Evolutionary conservation across 202 grass and related monocot species (phyloP).

Genomic region (Zoysia matrella): DNA sequence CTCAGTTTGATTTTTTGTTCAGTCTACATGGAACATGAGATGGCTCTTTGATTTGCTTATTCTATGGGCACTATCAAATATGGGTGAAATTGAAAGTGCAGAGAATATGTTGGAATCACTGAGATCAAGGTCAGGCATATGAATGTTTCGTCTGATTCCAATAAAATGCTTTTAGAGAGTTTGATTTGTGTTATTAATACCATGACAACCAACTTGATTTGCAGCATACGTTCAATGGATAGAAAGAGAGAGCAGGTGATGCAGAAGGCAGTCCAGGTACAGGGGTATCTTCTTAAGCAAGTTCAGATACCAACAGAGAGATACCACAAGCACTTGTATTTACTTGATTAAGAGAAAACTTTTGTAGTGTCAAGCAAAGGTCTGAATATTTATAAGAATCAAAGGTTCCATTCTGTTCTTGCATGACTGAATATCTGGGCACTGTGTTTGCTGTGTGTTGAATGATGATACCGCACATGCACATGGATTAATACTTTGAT

Average conservation of each 20-base stretch:
- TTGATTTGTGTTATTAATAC: background rate
- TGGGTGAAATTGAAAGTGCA: no score
- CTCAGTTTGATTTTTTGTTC: slow-evolving; percentile 35
- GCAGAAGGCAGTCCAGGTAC: slow-evolving; percentile 62
- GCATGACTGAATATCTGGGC: no score
- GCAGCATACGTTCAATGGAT: no score
- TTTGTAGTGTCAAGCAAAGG: background rate
- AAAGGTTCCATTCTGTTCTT: no score
- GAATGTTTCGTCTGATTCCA: slow-evolving; percentile 3
- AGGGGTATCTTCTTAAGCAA: slow-evolving; percentile 8
- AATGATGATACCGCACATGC: background rate
- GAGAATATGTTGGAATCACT: no score
- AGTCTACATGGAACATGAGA: slow-evolving; percentile 66
- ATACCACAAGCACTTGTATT: background rate
- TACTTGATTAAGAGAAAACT: slow-evolving; percentile 3
- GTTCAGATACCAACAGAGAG: background rate
- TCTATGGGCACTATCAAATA: no score
- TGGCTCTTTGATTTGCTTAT: slow-evolving; percentile 34
- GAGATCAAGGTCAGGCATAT: background rate
- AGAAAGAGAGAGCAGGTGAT: slow-evolving; percentile 52
- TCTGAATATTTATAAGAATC: slow-evolving; percentile 11
- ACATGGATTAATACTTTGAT: background rate
- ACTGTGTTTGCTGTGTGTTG: no score
- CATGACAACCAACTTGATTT: no score
- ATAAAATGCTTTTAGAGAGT: background rate